These are phyloP conservation scores for Bipolaris sorokiniana DNA, from an alignment of 2,329 filamentous ascomycete species.

Conservation along the genomic window DNA sequence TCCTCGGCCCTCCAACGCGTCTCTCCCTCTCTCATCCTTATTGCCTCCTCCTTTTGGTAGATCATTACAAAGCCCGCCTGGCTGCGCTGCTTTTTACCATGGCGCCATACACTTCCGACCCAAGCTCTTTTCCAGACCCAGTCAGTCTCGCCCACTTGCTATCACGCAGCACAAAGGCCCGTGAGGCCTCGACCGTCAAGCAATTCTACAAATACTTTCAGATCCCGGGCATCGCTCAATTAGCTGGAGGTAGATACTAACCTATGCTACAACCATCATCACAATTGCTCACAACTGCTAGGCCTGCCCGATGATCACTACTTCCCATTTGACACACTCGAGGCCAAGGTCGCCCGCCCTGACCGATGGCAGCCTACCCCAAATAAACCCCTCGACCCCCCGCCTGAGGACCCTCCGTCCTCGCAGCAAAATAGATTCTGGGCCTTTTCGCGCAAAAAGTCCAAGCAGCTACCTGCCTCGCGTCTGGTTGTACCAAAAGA, in stretches of 20 bases:
- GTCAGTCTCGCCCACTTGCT: constrained; percentile 81
- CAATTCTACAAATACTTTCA: constrained; percentile 83
- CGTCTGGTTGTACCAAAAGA: constrained; percentile 76
- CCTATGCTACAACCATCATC: neutral
- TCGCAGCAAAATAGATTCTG: constrained; percentile 40
- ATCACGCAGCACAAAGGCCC: constrained; percentile 70
- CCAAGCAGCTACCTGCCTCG: constrained; percentile 38
- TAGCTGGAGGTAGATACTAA: constrained; percentile 60
- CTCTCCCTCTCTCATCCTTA: neutral
- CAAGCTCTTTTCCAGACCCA: constrained; percentile 56
- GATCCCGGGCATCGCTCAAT: constrained; percentile 66
- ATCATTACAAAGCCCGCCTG: neutral
- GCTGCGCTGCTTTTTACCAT: constrained; percentile 19
- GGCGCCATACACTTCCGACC: constrained; percentile 34
- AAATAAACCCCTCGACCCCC: constrained; percentile 62
- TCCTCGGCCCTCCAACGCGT: constrained; percentile 15
- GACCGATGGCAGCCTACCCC: constrained; percentile 75
- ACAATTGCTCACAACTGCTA: constrained; percentile 47
- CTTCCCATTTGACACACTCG: constrained; percentile 91
- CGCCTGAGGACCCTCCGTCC: constrained; percentile 33
- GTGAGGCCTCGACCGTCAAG: constrained; percentile 73
- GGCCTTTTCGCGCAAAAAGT: constrained; percentile 24
- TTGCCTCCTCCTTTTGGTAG: constrained; percentile 5
- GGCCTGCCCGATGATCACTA: constrained; percentile 80
- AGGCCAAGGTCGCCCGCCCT: constrained; percentile 77